Conservation (phyloP, 768 basidiomycete genomes). For the Lactarius quietus region DNA sequence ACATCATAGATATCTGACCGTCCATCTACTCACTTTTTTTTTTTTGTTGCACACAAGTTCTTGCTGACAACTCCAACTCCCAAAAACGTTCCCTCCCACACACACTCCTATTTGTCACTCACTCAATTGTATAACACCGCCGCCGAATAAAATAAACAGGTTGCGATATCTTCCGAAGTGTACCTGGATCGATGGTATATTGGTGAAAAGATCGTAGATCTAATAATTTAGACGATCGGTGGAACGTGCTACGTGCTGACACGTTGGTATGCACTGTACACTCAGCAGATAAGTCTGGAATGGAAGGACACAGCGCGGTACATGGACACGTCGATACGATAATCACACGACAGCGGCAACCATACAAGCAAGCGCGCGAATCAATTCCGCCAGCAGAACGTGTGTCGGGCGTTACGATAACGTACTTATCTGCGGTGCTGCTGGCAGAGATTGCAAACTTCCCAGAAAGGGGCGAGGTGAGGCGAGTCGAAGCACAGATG, state of each 20-base stretch:
- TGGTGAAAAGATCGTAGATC: background rate
- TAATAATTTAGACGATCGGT: background rate
- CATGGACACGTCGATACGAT: background rate
- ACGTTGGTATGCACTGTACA: background rate
- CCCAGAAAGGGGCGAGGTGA: background rate
- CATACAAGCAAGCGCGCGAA: background rate
- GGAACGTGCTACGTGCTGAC: background rate
- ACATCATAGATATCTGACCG: slow-evolving; percentile 18
- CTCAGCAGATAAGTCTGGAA: background rate
- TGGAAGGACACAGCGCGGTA: background rate
- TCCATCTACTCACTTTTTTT: background rate
- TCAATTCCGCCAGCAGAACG: background rate
- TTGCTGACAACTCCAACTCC: background rate
- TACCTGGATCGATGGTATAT: background rate
- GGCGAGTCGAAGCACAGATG: background rate
- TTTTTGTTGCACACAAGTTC: slow-evolving; percentile 1
- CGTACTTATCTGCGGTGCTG: background rate
- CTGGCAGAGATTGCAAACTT: background rate
- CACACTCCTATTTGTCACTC: background rate
- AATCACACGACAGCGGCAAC: background rate
- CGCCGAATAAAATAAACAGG: slow-evolving; percentile 1
- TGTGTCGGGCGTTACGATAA: background rate
- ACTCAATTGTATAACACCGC: slow-evolving; percentile 10
- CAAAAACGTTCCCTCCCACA: background rate
- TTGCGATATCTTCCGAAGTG: background rate